Conservation (phyloP, 176 grass and related monocot genomes). For the Carex scoparia region DNA sequence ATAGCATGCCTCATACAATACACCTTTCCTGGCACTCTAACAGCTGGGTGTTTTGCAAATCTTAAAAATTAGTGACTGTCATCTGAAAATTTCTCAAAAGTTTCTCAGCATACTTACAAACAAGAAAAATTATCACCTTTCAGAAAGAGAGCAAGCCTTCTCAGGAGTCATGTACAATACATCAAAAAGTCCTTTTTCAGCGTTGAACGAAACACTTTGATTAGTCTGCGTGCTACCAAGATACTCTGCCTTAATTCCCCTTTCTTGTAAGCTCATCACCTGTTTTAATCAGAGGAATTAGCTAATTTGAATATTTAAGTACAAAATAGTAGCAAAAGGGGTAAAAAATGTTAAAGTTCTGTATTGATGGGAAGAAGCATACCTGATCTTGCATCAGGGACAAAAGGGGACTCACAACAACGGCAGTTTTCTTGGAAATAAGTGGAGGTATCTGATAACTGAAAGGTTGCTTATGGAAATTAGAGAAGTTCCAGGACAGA, state of each 20-base stretch:
- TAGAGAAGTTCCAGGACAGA: background rate
- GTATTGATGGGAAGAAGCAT: conserved; percentile 16
- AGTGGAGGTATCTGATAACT: conserved; percentile 91
- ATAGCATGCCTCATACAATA: background rate
- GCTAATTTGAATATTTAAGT: background rate
- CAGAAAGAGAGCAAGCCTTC: conserved; percentile 58
- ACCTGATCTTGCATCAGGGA: conserved; percentile 95
- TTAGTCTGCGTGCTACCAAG: conserved; percentile 79
- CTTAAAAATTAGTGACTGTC: background rate
- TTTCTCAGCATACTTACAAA: background rate
- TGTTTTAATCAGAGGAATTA: conserved; percentile 40
- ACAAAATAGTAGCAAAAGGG: background rate
- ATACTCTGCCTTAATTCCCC: conserved; percentile 72
- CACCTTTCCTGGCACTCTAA: background rate
- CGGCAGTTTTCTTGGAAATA: conserved; percentile 62
- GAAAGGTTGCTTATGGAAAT: conserved; percentile 7
- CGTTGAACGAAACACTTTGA: conserved; percentile 32
- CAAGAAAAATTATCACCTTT: background rate
- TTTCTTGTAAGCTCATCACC: conserved; percentile 87
- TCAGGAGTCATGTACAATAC: conserved; percentile 91
- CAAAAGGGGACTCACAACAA: conserved; percentile 78
- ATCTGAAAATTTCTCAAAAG: background rate
- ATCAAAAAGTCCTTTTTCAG: conserved; percentile 68
- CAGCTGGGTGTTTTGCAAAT: background rate
- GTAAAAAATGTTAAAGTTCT: background rate